Evolutionary conservation across 495 filamentous ascomycete species (phyloP), one percentile per base, ranked within the genome.

Genomic region (Bacidia gigantensis): DNA sequence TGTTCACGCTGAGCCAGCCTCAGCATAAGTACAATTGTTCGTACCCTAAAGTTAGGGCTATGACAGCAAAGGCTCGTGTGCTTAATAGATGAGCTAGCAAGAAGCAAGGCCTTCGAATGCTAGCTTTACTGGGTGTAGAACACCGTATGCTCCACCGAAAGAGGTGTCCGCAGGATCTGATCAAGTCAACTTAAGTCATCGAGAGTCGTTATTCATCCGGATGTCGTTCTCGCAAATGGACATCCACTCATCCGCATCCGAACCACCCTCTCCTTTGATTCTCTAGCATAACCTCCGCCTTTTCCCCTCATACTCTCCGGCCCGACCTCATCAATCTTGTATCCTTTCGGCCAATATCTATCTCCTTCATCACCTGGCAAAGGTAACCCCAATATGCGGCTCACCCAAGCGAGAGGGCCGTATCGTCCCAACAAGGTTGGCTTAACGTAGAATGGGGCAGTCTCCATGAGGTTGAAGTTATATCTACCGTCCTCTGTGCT

Each of bases 351-450:
- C 62, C 71, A 69, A 58, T 74, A 82, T 57, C 69, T 71, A 11
- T 73, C 64, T 1, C 76, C 77, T 43, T 73, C 64, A 43, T 80
- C 76, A 11, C 81, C 82, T 0, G 81, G 82, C 12, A 82, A 51
- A 46, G 78, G 77, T 3, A 68, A 67, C 0, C 81, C 79, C 43
- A 75, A 60, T 0, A 69, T 32, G 68, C 81, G 71, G 14, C 70
- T 67, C 12, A 75, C 44, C 72, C 68, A 78, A 0, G 77, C 79
- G 2, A 45, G 46, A 0, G 72, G 77, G 0, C 77, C 74, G 75
- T 77, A 84, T 20, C 79, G 72, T 50, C 75, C 76, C 73, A 70
- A 76, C 23, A 86, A 60, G 0, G 76, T 80, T 0, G 80, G 72
- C 40, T 76, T 74, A 26, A 78, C 68, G 57, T 86, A 84, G 53